Percentiles rank a stretch among this genome's conserved stretches.
Evolutionary conservation across 129 eudicot genomes (phyloP).

Genomic region (Arctium lappa): DNA sequence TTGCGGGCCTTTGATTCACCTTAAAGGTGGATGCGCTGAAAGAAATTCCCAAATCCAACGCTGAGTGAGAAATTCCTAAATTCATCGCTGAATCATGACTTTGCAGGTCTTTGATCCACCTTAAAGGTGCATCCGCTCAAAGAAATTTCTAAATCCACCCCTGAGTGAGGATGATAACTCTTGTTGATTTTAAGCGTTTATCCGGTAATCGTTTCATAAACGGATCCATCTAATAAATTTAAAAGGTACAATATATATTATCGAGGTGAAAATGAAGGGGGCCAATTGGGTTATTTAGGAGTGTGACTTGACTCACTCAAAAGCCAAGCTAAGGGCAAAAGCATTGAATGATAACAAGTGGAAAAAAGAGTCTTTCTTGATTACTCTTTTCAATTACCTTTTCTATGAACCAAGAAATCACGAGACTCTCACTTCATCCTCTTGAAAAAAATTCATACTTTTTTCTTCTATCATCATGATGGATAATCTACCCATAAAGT

Average conservation of each 20-base stretch:
- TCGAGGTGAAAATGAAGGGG: slow-evolving; percentile 8
- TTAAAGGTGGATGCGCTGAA: too few species aligned
- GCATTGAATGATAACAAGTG: slow-evolving; percentile 49
- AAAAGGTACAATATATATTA: background rate
- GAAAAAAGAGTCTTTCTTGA: slow-evolving; percentile 23
- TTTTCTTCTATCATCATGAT: slow-evolving; percentile 31
- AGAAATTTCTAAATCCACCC: too few species aligned
- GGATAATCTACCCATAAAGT: slow-evolving; percentile 31
- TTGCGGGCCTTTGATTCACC: background rate
- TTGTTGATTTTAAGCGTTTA: too few species aligned
- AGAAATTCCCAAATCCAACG: too few species aligned
- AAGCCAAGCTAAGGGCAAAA: slow-evolving; percentile 19
- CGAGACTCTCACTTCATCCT: slow-evolving; percentile 50
- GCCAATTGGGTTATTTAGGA: slow-evolving; percentile 12
- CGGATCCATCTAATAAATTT: too few species aligned
- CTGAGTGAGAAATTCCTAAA: too few species aligned
- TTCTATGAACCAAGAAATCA: slow-evolving; percentile 53
- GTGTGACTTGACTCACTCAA: slow-evolving; percentile 25
- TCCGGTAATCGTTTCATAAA: too few species aligned
- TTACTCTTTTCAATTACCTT: slow-evolving; percentile 23
- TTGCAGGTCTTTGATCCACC: background rate
- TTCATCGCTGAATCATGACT: background rate
- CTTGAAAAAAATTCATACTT: slow-evolving; percentile 41
- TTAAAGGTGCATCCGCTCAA: too few species aligned
- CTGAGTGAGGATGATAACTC: too few species aligned